A percentile compares a stretch with the other conserved stretches of the same genome.
Evolutionary conservation across 306 rosid species (phyloP).

Genomic region (Medicago truncatula): MtrunA17r5.0-ANR NC_053046.1:16150501-16151000

Average conservation of each 20-base stretch:
- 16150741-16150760: neutral
- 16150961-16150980: neutral
- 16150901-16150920: neutral
- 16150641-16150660: neutral
- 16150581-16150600: neutral
- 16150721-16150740: neutral
- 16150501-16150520: neutral
- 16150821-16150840: neutral
- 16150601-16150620: neutral
- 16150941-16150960: neutral
- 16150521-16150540: neutral
- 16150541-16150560: neutral
- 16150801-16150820: neutral
- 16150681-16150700: neutral
- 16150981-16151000: neutral
- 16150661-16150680: neutral
- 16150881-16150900: slow-evolving; percentile 1
- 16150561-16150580: neutral
- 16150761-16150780: neutral
- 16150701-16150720: neutral
- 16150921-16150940: neutral
- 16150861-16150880: neutral
- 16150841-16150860: neutral
- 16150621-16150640: neutral
- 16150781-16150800: neutral